Conservation (phyloP, 2,329 filamentous ascomycete genomes). For the Trichoderma semiorbis region DNA sequence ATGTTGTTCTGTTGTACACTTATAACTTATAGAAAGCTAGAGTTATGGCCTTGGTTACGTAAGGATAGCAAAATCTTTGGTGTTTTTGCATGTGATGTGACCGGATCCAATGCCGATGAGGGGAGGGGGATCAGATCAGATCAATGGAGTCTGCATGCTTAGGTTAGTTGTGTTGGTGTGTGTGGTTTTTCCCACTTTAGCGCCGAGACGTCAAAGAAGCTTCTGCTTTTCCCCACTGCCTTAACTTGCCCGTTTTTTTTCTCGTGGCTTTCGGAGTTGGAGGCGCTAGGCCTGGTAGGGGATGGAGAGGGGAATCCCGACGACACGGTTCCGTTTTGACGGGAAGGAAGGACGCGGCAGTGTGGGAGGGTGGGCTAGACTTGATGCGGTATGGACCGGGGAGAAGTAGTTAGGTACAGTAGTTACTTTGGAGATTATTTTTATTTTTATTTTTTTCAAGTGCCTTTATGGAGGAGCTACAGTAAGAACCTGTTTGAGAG, state of each 20-base stretch:
- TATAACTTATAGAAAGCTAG: neutral
- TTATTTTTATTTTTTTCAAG: neutral
- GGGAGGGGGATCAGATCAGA: slow-evolving; percentile 2
- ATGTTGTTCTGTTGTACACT: neutral
- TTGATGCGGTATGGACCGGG: neutral
- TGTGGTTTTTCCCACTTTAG: neutral
- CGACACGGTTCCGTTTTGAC: slow-evolving; percentile 15
- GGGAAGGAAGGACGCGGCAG: slow-evolving; percentile 21
- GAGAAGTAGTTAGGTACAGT: neutral
- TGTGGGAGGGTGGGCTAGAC: neutral
- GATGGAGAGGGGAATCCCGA: neutral
- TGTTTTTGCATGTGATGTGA: slow-evolving; percentile 13
- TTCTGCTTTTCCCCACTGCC: neutral
- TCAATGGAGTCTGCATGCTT: slow-evolving; percentile 4
- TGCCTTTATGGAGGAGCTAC: neutral
- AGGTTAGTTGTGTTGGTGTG: neutral
- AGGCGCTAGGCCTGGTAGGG: neutral
- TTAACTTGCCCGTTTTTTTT: neutral
- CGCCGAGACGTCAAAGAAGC: neutral
- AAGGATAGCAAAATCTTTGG: neutral
- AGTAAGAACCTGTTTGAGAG: neutral
- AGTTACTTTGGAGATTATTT: neutral
- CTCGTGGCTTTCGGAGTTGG: neutral
- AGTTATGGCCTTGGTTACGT: neutral
- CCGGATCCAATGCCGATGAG: slow-evolving; percentile 4